Conservation (phyloP, 2,329 filamentous ascomycete species). For the Ceratocystis cubensis region DNA sequence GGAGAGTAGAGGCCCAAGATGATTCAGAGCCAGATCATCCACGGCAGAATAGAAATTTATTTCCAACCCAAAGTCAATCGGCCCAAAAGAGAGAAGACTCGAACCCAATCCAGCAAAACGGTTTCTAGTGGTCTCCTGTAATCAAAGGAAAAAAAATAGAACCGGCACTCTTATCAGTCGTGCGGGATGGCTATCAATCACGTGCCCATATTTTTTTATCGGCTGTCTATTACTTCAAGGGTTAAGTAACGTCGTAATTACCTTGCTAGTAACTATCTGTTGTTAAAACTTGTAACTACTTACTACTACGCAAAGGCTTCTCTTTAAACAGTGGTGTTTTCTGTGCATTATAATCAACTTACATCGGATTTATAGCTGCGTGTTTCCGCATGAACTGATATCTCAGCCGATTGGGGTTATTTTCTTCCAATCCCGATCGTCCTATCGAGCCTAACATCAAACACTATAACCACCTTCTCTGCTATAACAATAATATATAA, state of each 20-base stretch:
- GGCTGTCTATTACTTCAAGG: background rate
- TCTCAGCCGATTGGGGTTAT: too few relatives aligned
- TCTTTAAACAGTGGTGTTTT: too few relatives aligned
- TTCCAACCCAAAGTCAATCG: background rate
- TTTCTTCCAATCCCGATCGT: too few relatives aligned
- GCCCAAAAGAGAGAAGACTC: background rate
- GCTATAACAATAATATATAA: background rate
- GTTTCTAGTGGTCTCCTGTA: background rate
- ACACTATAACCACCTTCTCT: too few relatives aligned
- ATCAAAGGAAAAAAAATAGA: background rate
- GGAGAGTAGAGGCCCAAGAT: conserved; percentile 4
- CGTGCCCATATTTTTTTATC: conserved; percentile 13
- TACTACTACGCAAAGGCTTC: too few relatives aligned
- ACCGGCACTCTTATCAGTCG: conserved; percentile 16
- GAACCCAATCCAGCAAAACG: conserved; percentile 5
- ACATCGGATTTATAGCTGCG: too few relatives aligned
- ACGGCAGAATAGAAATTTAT: background rate
- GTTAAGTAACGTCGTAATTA: too few relatives aligned
- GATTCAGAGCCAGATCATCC: conserved; percentile 10
- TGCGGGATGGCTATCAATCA: conserved; percentile 20
- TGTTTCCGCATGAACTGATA: too few relatives aligned
- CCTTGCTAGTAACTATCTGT: too few relatives aligned
- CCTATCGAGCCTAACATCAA: background rate
- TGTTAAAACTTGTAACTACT: too few relatives aligned
- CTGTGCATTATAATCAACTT: too few relatives aligned